Evolutionary conservation across 2,329 filamentous ascomycete species (phyloP), one percentile per base, ranked within the genome.

Genomic region (Fusarium nelsonii): DNA sequence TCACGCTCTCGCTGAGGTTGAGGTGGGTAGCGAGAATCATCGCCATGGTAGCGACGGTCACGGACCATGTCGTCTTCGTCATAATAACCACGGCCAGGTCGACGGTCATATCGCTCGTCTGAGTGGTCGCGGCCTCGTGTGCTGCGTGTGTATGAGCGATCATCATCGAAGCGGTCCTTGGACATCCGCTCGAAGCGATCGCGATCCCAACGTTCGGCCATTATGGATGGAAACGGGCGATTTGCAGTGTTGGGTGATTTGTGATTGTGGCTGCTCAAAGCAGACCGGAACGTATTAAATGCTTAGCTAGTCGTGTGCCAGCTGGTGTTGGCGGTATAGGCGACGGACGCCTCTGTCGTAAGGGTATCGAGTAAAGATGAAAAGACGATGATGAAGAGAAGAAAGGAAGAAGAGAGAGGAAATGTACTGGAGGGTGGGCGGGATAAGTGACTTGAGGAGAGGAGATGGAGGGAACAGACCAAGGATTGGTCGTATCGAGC

Each of bases 1-100:
- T 58, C 60, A 7, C 74, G 75, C 50, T 77, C 74, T 34, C 73
- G 70, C 45, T 78, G 75, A 33, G 77, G 75, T 39, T 77, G 69
- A 48, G 48, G 48, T 6, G 48, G 48, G n/a, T 79, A 77, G 32
- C 79, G 83, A 56, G 79, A 78, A 15, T 84, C 83, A 5, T 91
- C 87, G 20, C 90, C 88, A 65, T 85, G 83, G 61, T 83, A 82
- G 65, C 84, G 84, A 40, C 82, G 82, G 53, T 90, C 87, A 40
- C 83, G 83, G 44, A 81, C 74, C 12, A 78, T 68, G 45, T 81
- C 76, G 20, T 85, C 84, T 23, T 85, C 84, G 28, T 88, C 84
- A 67, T 84, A 83, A 43, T 44, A 65, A 53, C 81, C 81, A 26
- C 78, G 77, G 57, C 73, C 76, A 43, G 78, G 73, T 60, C 82